Evolutionary conservation across 805 yeast species (phyloP).

Genomic region (Hanseniaspora thailandica): DNA sequence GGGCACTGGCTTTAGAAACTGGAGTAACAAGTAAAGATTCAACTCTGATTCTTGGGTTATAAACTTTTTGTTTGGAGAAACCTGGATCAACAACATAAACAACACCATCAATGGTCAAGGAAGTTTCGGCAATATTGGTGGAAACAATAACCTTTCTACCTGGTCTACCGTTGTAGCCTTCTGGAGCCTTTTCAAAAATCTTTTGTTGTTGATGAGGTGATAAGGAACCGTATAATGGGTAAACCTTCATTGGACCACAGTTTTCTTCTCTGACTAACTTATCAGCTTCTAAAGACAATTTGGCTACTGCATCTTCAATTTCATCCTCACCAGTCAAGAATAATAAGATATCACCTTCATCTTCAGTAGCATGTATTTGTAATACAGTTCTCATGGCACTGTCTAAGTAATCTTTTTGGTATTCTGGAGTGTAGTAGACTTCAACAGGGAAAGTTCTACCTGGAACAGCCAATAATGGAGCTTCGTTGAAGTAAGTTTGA

Average conservation of each 20-base stretch:
- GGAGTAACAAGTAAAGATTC: constrained; percentile 91
- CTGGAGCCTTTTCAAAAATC: constrained; percentile 83
- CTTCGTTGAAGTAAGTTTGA: constrained; percentile 76
- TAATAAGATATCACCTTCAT: constrained; percentile 75
- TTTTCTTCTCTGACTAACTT: constrained; percentile 77
- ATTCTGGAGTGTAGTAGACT: constrained; percentile 91
- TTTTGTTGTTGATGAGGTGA: constrained; percentile 93
- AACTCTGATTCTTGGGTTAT: constrained; percentile 90
- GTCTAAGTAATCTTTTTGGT: constrained; percentile 86
- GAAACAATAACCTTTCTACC: constrained; percentile 88
- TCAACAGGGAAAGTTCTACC: constrained; percentile 98
- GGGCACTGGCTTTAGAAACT: constrained; percentile 92
- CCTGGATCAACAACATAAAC: constrained; percentile 98
- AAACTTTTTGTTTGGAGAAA: constrained; percentile 89
- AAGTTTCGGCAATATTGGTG: constrained; percentile 95
- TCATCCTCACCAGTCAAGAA: constrained; percentile 96
- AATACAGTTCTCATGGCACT: constrained; percentile 90
- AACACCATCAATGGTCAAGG: constrained; percentile 92
- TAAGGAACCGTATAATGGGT: constrained; percentile 89
- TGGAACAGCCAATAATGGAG: constrained; percentile 91
- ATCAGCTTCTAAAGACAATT: constrained; percentile 77
- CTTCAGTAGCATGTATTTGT: constrained; percentile 95
- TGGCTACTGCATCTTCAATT: constrained; percentile 91
- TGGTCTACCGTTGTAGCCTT: constrained; percentile 67
- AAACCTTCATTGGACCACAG: constrained; percentile 80